Evolutionary conservation across 1,284 basidiomycete species (phyloP).

Genomic region (Pulchroboletus neoregius): DNA sequence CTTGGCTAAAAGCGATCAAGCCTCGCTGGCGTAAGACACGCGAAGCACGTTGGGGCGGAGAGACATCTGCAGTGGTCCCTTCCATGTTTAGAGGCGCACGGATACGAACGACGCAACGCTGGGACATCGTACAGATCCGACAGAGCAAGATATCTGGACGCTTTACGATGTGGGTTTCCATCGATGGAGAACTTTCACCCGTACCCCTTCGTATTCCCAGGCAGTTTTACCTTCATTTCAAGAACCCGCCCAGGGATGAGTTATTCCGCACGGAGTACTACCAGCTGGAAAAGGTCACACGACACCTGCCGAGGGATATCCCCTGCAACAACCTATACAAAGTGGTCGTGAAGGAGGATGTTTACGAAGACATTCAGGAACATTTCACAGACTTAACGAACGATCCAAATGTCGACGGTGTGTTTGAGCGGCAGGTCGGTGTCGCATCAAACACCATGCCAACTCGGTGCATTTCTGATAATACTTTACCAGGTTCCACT

Average conservation of each 20-base stretch:
- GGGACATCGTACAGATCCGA: conserved; percentile 94
- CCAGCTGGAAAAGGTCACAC: conserved; percentile 67
- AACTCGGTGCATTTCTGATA: conserved; percentile 8
- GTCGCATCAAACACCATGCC: background rate
- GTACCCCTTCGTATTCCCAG: conserved; percentile 85
- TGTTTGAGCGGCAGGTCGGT: conserved; percentile 87
- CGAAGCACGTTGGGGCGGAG: conserved; percentile 43
- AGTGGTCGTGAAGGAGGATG: conserved; percentile 79
- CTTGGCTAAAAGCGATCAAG: conserved; percentile 79
- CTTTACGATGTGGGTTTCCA: conserved; percentile 86
- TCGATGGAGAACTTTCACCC: conserved; percentile 76
- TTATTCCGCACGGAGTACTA: conserved; percentile 74
- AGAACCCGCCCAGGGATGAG: conserved; percentile 55
- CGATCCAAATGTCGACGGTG: conserved; percentile 92
- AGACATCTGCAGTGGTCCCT: conserved; percentile 49
- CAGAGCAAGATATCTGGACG: conserved; percentile 76
- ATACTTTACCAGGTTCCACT: conserved; percentile 67
- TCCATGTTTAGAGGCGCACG: conserved; percentile 78
- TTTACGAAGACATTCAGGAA: conserved; percentile 81
- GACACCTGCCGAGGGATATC: conserved; percentile 79
- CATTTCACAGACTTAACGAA: conserved; percentile 93
- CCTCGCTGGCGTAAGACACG: conserved; percentile 74
- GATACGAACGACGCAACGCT: conserved; percentile 66
- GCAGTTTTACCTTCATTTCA: conserved; percentile 91
- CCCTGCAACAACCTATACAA: conserved; percentile 81